Percentiles rank a stretch among this genome's conserved stretches.
phyloP scores from a whole-genome alignment of 352 stramenopile genomes.

The Globisporangium polare region DNA sequence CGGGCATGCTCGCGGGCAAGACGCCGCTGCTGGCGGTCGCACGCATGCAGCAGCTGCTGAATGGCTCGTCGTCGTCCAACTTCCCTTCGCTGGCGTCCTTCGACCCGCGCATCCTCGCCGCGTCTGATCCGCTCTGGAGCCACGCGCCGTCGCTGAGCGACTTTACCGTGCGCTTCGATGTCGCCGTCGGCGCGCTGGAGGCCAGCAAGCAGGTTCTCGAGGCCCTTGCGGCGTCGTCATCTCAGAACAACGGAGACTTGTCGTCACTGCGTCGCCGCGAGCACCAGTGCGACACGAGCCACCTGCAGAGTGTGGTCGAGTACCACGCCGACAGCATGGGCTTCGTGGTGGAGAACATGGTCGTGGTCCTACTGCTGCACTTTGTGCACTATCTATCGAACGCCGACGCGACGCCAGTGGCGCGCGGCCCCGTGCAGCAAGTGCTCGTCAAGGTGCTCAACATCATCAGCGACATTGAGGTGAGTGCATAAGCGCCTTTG shows the following conservation, averaged over 20 bases:
- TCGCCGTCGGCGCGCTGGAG: constrained; percentile 42
- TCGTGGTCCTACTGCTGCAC: constrained; percentile 65
- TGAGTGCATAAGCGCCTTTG: constrained; percentile 21
- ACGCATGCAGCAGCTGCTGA: constrained; percentile 26
- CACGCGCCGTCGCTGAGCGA: constrained; percentile 58
- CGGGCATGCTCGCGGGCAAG: constrained; percentile 24
- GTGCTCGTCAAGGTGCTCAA: constrained; percentile 67
- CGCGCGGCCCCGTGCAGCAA: constrained; percentile 30
- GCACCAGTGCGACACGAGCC: constrained; percentile 33
- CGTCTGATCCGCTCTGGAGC: constrained; percentile 58
- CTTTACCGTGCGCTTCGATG: constrained; percentile 54
- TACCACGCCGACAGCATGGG: constrained; percentile 72
- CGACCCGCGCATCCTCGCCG: constrained; percentile 47
- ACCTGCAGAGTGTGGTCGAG: constrained; percentile 56
- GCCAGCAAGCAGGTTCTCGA: constrained; percentile 38
- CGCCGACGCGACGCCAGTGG: constrained; percentile 23
- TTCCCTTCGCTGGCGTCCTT: constrained; percentile 55
- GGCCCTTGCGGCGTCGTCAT: constrained; percentile 21
- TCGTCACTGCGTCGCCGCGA: constrained; percentile 22
- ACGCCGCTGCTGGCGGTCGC: constrained; percentile 45
- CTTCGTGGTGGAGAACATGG: constrained; percentile 79
- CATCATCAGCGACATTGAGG: constrained; percentile 61
- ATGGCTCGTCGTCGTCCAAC: constrained; percentile 21
- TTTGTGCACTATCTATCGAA: constrained; percentile 57
- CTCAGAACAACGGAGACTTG: neutral